Base-by-base conservation (phyloP, 352 stramenopile genomes). In the Globisporangium sylvaticum region DNA sequence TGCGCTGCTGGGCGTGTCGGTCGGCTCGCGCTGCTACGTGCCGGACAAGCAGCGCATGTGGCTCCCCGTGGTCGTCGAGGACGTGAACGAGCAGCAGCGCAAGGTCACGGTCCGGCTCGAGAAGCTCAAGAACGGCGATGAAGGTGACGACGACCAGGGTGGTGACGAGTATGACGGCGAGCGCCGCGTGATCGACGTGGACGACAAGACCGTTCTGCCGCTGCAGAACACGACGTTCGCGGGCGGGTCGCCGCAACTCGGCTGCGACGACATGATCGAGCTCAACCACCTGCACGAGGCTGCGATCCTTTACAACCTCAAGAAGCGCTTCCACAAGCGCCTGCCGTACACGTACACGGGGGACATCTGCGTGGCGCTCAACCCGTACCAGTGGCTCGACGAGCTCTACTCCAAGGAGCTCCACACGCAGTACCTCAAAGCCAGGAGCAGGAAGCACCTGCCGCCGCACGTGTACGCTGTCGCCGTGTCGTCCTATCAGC, bases 291-390 rank as follows among this genome's bases (percentile, higher is more conserved):
- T 97, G 15, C 91, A 97, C 64, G 90, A 97, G 73, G 84, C 91
- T n/a, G 87, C 88, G 42, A 94, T 97, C 66, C 79, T 97, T 7
- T 89, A 94, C 65, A 97, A 97, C 77, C 69, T 97, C 62, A 85
- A 84, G 64, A 83, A 81, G 46, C 80, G 91, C 32, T 96, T 96
- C 70, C 83, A 82, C 54, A 69, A 73, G 18, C 76, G 81, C 20
- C 79, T 88, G 72, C 96, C 96, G 8, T 99, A 99, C 78, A 98
- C 96, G 18, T 97, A 96, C 67, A 98, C 97, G 2, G 95, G 95
- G 15, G 92, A 98, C 61, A 98, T 99, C 71, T 92, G 98, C 65
- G 82, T 99, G n/a, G 96, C 97, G 0, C 82, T 98, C 44, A 99
- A 99, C 78, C 97, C 96, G 56, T 99, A 98, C 70, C 89, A 93